These are phyloP conservation scores for Chaetomiaceae sp. DNA, from an alignment of 2,329 filamentous ascomycete species.

Conservation along the genomic window DNA sequence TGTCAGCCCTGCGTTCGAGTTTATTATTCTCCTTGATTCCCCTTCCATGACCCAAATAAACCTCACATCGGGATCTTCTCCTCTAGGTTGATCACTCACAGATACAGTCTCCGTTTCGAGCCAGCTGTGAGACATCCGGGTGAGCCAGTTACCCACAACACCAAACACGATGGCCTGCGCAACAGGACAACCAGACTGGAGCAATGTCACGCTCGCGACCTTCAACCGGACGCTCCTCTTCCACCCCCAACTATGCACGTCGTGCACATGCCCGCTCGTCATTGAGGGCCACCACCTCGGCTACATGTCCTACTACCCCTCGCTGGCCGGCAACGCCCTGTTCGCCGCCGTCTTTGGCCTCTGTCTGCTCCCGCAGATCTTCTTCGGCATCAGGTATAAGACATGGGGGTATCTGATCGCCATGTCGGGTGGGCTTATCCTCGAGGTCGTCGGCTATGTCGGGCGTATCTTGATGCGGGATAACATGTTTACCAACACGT, in stretches of 20 bases:
- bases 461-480: constrained; percentile 40
- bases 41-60: no score
- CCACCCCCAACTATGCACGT: constrained; percentile 4
- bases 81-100: no score
- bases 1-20: no score
- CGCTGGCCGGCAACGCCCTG: constrained; percentile 30
- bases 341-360: constrained; percentile 21
- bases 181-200: constrained; percentile 11
- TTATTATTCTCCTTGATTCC: no score
- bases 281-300: constrained; percentile 5
- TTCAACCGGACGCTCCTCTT: constrained; percentile 9
- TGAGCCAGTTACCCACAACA: no score
- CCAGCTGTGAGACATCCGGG: no score
- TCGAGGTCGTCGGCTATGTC: constrained; percentile 46
- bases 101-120: no score
- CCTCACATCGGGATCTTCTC: no score
- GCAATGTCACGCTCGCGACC: neutral
- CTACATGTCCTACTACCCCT: constrained; percentile 10
- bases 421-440: constrained; percentile 39
- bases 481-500: constrained; percentile 25
- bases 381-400: constrained; percentile 19
- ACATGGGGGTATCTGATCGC: constrained; percentile 17
- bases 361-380: constrained; percentile 14
- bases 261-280: constrained; percentile 12
- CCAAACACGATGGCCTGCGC: constrained; percentile 5